Evolutionary conservation across 139 green algal genomes (phyloP).

Genomic region (Raphidocelis subcapitata): DNA sequence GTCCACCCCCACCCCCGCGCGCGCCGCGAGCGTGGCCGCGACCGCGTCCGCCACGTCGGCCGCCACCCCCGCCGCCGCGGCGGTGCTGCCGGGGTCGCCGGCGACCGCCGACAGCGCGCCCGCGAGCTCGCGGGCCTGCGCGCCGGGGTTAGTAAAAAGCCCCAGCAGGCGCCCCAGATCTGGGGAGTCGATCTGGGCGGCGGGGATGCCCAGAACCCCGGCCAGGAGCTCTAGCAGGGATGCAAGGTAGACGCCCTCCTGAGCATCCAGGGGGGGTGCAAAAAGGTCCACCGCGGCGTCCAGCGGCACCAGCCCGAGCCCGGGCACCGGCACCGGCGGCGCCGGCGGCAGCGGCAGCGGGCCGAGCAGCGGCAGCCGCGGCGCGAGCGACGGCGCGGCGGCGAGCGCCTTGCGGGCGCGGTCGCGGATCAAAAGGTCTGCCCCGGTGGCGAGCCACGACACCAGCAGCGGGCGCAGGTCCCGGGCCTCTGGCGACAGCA

Average conservation of each 20-base stretch:
- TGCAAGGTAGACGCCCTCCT: slow-evolving; percentile 68
- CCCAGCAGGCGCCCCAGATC: slow-evolving; percentile 28
- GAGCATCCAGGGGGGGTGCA: slow-evolving; percentile 48
- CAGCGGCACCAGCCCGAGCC: slow-evolving; percentile 42
- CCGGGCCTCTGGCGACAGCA: slow-evolving; percentile 63
- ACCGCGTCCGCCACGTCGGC: slow-evolving; percentile 45
- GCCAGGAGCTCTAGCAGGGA: slow-evolving; percentile 45
- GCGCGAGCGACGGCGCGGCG: slow-evolving; percentile 33
- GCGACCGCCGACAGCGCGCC: slow-evolving; percentile 31
- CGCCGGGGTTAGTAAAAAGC: slow-evolving; percentile 48
- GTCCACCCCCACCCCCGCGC: slow-evolving; percentile 37
- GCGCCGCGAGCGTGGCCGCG: slow-evolving; percentile 19
- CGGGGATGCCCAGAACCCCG: slow-evolving; percentile 33
- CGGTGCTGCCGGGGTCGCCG: slow-evolving; percentile 16
- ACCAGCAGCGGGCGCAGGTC: slow-evolving; percentile 71
- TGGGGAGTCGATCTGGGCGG: slow-evolving; percentile 47
- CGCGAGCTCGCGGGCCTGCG: slow-evolving; percentile 55
- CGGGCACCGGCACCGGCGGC: slow-evolving; percentile 63
- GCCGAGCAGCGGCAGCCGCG: slow-evolving; percentile 63
- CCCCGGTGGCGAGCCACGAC: slow-evolving; percentile 43
- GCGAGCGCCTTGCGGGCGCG: slow-evolving; percentile 16
- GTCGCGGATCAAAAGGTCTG: slow-evolving; percentile 69
- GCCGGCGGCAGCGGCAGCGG: slow-evolving; percentile 37
- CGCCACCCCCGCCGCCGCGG: slow-evolving; percentile 43
- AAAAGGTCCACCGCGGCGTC: slow-evolving; percentile 51